These are phyloP conservation scores for Filosporella fistucella DNA, from an alignment of 495 filamentous ascomycete species.

Conservation along the genomic window DNA sequence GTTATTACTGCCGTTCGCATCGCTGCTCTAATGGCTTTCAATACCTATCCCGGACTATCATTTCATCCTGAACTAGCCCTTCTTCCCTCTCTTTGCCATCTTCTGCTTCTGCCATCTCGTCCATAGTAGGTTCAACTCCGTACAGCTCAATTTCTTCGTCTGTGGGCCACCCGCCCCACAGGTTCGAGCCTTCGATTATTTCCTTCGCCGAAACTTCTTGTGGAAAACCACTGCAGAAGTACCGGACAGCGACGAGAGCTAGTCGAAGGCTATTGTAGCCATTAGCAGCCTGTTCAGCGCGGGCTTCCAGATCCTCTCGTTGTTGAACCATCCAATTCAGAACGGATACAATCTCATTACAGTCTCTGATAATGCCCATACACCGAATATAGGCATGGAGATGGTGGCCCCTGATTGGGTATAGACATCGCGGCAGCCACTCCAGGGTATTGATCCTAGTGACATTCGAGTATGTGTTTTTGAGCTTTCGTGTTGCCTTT, in stretches of 20 bases:
- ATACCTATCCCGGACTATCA: too few relatives aligned
- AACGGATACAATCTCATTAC: conserved; percentile 42
- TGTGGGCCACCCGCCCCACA: conserved; percentile 24
- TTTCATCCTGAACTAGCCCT: too few relatives aligned
- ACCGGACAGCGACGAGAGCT: conserved; percentile 15
- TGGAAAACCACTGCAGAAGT: conserved; percentile 2
- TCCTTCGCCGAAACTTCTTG: conserved; percentile 5
- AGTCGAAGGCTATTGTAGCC: conserved; percentile 15
- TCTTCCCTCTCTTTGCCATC: too few relatives aligned
- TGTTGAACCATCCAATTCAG: conserved; percentile 46
- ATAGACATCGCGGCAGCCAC: conserved; percentile 9
- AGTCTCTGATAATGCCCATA: conserved; percentile 44
- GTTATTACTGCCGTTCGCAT: too few relatives aligned
- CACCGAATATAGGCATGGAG: conserved; percentile 51
- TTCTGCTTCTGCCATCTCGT: background rate
- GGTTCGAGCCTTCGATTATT: conserved; percentile 11
- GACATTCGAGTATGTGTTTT: too few relatives aligned
- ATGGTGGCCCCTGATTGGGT: conserved; percentile 22
- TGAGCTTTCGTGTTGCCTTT: too few relatives aligned
- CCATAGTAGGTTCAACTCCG: background rate
- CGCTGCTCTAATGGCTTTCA: too few relatives aligned
- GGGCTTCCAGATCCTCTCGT: conserved; percentile 14
- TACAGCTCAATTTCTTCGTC: conserved; percentile 18
- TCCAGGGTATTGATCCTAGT: too few relatives aligned
- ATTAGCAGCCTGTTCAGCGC: conserved; percentile 1